Evolutionary conservation across 306 rosid genomes (phyloP).

Genomic region (Quercus alba): DNA sequence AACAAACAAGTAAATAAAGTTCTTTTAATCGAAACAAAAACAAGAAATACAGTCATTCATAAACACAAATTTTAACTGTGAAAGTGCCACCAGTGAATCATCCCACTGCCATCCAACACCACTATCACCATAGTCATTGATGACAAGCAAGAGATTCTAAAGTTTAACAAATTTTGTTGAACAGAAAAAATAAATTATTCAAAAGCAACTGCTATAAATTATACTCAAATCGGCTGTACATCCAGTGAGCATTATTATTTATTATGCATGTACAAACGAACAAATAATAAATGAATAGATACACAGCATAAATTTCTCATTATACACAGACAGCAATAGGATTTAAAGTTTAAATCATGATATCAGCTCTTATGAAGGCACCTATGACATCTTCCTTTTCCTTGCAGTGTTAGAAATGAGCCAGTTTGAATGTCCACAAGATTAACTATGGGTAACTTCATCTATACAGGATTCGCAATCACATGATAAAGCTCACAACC

Average conservation of each 20-base stretch:
- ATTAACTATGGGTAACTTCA: not conserved
- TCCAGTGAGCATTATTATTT: not conserved
- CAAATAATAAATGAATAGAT: not conserved
- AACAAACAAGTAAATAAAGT: no score
- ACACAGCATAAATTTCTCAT: not conserved
- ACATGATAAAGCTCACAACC: not conserved
- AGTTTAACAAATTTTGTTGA: no score
- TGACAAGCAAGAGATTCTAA: no score
- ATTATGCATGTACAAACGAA: not conserved
- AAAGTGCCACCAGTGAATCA: no score
- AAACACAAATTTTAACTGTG: no score
- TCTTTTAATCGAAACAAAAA: no score
- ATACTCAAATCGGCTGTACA: not conserved
- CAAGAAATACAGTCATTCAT: no score
- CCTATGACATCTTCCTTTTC: not conserved
- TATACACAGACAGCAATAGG: not conserved
- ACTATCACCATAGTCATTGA: no score
- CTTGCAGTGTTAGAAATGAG: not conserved
- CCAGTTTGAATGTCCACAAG: not conserved
- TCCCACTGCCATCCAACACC: no score
- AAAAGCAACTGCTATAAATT: not conserved
- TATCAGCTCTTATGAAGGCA: not conserved
- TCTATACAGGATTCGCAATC: not conserved
- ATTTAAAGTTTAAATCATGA: not conserved
- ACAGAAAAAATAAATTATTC: not conserved